These are phyloP conservation scores for Cordyceps pruinosa DNA, from an alignment of 2,329 filamentous ascomycete species.

Conservation along the genomic window DNA sequence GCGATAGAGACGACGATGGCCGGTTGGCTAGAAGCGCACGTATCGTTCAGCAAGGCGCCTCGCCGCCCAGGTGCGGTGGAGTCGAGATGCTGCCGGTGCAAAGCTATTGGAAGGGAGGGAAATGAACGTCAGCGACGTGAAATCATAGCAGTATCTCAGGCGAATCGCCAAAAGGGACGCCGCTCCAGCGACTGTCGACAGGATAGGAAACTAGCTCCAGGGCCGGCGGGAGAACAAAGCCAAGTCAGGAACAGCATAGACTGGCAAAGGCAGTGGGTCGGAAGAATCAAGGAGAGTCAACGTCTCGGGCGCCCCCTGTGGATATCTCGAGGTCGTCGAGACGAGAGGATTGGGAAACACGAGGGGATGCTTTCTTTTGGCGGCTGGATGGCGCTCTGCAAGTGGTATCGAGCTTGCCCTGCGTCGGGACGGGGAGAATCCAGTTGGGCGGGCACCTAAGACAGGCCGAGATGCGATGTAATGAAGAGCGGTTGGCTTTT, in stretches of 20 bases:
- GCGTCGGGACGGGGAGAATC: constrained; percentile 5
- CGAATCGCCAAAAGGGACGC: background rate
- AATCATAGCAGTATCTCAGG: constrained; percentile 1
- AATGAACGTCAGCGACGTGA: constrained; percentile 11
- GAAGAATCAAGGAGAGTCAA: constrained; percentile 10
- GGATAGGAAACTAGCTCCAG: constrained; percentile 5
- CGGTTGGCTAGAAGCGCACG: background rate
- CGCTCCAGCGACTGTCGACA: background rate
- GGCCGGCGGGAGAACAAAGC: constrained; percentile 6
- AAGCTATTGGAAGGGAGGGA: constrained; percentile 13
- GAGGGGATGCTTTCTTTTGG: constrained; percentile 13
- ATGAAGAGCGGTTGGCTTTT: constrained; percentile 6
- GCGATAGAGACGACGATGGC: background rate
- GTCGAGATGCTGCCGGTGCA: constrained; percentile 9
- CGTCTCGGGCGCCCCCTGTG: constrained; percentile 7
- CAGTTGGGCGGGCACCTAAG: constrained; percentile 7
- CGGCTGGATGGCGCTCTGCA: constrained; percentile 13
- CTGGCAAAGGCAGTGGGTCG: constrained; percentile 9
- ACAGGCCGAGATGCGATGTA: constrained; percentile 2
- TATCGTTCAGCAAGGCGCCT: background rate
- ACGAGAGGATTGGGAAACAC: constrained; percentile 5
- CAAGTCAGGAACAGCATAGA: constrained; percentile 12
- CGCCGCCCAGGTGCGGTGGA: constrained; percentile 3
- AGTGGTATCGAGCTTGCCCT: constrained; percentile 8
- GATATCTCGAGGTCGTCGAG: constrained; percentile 2